Evolutionary conservation across 257 asterid genomes (phyloP).

Genomic region (Nyctanthes arbortristis): DNA sequence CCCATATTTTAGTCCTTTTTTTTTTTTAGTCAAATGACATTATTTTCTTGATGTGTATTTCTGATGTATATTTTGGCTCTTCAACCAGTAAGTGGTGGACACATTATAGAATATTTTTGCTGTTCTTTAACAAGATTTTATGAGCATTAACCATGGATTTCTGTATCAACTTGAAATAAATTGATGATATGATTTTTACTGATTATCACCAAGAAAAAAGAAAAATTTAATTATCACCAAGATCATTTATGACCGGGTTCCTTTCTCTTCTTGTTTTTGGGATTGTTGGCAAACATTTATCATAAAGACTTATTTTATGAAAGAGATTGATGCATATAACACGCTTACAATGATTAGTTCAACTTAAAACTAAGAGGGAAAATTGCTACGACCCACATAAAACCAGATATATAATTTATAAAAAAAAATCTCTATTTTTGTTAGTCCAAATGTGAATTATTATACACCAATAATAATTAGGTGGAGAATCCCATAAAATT

Average conservation of each 20-base stretch:
- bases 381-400: not conserved
- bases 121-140: no score
- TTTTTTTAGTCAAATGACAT: slow-evolving; percentile 9
- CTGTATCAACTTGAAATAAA: no score
- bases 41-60: slow-evolving; percentile 5
- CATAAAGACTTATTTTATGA: not conserved
- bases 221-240: no score
- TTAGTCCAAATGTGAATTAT: not conserved
- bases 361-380: not conserved
- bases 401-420: not conserved
- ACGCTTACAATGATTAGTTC: not conserved
- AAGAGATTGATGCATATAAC: not conserved
- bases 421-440: not conserved
- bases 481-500: slow-evolving; percentile 10
- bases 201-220: no score
- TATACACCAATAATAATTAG: slow-evolving; percentile 28
- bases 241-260: no score
- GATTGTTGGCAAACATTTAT: not conserved
- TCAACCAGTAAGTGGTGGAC: not conserved
- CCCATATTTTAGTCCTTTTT: not conserved
- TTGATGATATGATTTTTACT: no score
- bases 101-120: not conserved
- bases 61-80: not conserved
- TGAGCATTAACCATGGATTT: no score
- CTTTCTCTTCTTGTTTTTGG: no score